Base-by-base conservation (phyloP, 306 rosid species). In the Calophaca sinica region DNA sequence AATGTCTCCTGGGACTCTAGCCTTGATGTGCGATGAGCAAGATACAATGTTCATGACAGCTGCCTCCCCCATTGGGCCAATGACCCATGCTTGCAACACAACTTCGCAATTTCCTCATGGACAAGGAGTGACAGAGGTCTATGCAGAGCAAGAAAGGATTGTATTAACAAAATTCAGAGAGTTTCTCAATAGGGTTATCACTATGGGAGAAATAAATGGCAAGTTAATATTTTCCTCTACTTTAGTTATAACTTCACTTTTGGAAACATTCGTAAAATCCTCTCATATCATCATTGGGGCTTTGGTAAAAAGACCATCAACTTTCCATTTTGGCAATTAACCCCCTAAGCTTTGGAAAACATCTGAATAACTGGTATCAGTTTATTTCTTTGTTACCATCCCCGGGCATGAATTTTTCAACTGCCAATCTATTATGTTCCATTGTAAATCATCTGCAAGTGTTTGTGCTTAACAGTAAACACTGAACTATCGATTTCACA, bases 1-100 rank as follows among this genome's bases (percentile, higher is more conserved):
- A 46, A 89, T 92, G 97, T 96, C 99, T 85, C 99, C 98, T 3
- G 98, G 94, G 80, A 96, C 99, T 53, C 85, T 96, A 85, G 97
- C 98, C 38, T 89, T 96, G 92, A 92, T 96, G 99, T 96, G 99
- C 36, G 93, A 96, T 28, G 99, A 96, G 88, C 89, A 84, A 87
- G 98, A 96, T 81, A 86, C 97, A 49, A 85, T 94, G 86, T 93
- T 92, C 86, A 84, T 90, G 96, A 76, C 91, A 80, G 72, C 96
- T 15, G 74, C 94, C 75, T 86, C 97, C 45, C 91, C 98, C 42
- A 77, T 76, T 75, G 84, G 90, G 68, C 59, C 84, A 71, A 82
- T 74, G 75, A 78, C 87, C 26, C 90, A 82, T 64, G 88, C 84
- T 66, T 81, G 89, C 77, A 84, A 86, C 76, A 77, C 87, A 45